Evolutionary conservation across 345 rosid genomes (phyloP).

Genomic region (Capsella bursapastoris): DNA sequence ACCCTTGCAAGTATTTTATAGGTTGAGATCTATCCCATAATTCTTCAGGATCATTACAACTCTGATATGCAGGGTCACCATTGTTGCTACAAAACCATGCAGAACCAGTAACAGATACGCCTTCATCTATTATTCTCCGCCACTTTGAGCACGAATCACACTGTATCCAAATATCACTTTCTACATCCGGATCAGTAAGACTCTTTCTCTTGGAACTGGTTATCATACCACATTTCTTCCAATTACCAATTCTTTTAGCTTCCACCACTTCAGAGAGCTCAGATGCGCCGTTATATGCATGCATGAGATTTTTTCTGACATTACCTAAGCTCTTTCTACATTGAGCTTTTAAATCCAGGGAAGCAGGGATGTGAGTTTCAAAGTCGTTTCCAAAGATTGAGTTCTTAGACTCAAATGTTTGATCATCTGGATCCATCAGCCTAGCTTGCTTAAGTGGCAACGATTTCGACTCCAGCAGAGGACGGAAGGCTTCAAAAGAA

Average conservation of each 20-base stretch:
- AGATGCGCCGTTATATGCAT: constrained; percentile 52
- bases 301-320: constrained; percentile 65
- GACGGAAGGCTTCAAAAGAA: constrained; percentile 46
- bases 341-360: constrained; percentile 50
- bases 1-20: constrained; percentile 76
- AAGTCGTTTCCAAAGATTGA: constrained; percentile 41
- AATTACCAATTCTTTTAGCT: constrained; percentile 44
- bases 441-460: constrained; percentile 61
- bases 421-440: constrained; percentile 50
- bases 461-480: constrained; percentile 41
- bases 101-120: constrained; percentile 51
- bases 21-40: constrained; percentile 63
- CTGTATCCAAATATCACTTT: constrained; percentile 83
- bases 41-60: constrained; percentile 81
- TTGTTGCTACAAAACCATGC: constrained; percentile 99
- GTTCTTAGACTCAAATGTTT: constrained; percentile 44
- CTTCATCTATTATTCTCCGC: constrained; percentile 68
- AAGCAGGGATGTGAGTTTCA: constrained; percentile 39
- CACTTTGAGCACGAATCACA: constrained; percentile 93
- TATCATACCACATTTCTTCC: constrained; percentile 45
- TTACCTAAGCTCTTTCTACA: constrained; percentile 57
- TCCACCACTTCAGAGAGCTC: constrained; percentile 41
- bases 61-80: constrained; percentile 63
- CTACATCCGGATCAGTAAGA: constrained; percentile 42
- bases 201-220: constrained; percentile 46